A percentile compares a stretch with the other conserved stretches of the same genome.
phyloP scores from a whole-genome alignment of 1,139 yeast genomes.

The Eremothecium gossypii region DNA sequence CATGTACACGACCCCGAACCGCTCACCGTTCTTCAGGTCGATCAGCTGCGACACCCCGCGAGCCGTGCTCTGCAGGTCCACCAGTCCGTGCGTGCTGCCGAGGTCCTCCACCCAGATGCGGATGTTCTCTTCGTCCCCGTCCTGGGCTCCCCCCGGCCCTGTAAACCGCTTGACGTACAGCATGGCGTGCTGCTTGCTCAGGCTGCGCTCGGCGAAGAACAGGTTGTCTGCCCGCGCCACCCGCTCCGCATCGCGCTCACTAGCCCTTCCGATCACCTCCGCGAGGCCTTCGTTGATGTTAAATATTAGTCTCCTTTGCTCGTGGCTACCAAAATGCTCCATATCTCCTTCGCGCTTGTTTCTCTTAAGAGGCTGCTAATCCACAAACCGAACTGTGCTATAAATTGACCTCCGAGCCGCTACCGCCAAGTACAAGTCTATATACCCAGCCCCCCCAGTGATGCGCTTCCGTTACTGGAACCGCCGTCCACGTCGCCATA shows the following conservation, averaged over 20 bases:
- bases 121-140: constrained; percentile 13
- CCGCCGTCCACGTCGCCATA: too few species aligned
- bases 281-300: constrained; percentile 7
- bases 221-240: constrained; percentile 12
- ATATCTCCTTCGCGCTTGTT: too few species aligned
- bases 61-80: constrained; percentile 15
- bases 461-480: too few species aligned
- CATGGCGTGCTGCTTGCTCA: constrained; percentile 19
- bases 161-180: constrained; percentile 14
- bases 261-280: constrained; percentile 18
- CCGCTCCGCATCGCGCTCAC: constrained; percentile 12
- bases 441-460: too few species aligned
- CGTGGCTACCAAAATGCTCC: neutral
- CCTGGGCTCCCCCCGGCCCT: constrained; percentile 7
- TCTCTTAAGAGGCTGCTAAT: too few species aligned
- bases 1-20: constrained; percentile 17
- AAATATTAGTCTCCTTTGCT: constrained; percentile 1
- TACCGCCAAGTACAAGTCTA: too few species aligned
- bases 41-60: constrained; percentile 11
- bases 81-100: constrained; percentile 19
- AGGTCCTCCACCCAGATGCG: constrained; percentile 20
- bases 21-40: constrained; percentile 21
- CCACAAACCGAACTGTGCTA: too few species aligned
- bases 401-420: too few species aligned
- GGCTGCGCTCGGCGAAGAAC: constrained; percentile 15